Conservation (phyloP, 345 rosid species). For the Limnanthes douglasii region DNA sequence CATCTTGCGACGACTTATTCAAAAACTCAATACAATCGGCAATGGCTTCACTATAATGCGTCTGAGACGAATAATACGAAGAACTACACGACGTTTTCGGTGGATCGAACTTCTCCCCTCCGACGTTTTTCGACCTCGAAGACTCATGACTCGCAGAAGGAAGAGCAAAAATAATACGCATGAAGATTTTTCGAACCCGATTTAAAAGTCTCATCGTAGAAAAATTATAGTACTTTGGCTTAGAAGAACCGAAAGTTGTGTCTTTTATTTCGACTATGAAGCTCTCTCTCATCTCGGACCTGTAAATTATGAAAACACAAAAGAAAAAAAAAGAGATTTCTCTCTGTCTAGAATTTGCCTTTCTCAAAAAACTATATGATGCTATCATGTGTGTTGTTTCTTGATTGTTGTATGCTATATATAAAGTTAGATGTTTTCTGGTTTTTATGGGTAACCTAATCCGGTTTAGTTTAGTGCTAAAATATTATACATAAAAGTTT, state of each 20-base stretch:
- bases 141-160: conserved; percentile 17
- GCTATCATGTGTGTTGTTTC: conserved; percentile 35
- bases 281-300: conserved; percentile 21
- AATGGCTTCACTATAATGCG: conserved; percentile 74
- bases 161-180: conserved; percentile 40
- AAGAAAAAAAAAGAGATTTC: not conserved
- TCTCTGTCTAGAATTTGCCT: conserved; percentile 7
- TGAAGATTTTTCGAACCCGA: conserved; percentile 49
- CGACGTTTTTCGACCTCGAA: not conserved
- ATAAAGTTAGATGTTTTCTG: too few relatives aligned
- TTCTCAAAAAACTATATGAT: too few relatives aligned
- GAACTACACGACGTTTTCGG: conserved; percentile 86
- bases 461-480: too few relatives aligned
- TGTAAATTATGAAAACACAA: conserved; percentile 10
- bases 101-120: conserved; percentile 39
- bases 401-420: too few relatives aligned
- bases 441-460: too few relatives aligned
- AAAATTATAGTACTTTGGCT: conserved; percentile 14
- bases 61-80: conserved; percentile 58
- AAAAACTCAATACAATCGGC: conserved; percentile 95
- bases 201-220: conserved; percentile 61
- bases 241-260: not conserved
- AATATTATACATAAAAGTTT: too few relatives aligned
- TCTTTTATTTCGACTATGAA: conserved; percentile 30
- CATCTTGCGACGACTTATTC: conserved; percentile 57